Conservation (phyloP, 1,139 yeast species). For the Kodamaea arcana region DNA sequence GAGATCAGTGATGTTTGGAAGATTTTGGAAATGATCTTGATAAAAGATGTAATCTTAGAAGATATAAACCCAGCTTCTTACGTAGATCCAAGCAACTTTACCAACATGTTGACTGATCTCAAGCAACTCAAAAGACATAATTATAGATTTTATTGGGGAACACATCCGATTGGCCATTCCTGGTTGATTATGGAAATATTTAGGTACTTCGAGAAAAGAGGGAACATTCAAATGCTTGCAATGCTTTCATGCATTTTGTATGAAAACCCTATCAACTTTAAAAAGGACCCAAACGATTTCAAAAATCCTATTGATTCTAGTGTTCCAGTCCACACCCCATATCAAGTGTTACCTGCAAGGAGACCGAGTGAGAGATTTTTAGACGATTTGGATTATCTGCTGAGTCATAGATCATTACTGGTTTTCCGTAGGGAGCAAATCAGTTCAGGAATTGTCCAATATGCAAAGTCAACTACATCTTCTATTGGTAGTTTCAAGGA, state of each 20-base stretch:
- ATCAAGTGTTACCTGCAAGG: slow-evolving; percentile 31
- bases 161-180: slow-evolving; percentile 72
- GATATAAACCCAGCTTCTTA: slow-evolving; percentile 12
- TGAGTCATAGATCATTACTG: slow-evolving; percentile 18
- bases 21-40: slow-evolving; percentile 47
- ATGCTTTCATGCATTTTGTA: slow-evolving; percentile 71
- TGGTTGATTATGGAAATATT: slow-evolving; percentile 70
- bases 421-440: slow-evolving; percentile 18
- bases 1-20: slow-evolving; percentile 80
- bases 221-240: slow-evolving; percentile 86
- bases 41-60: slow-evolving; percentile 24
- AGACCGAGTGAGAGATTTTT: slow-evolving; percentile 9
- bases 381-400: background rate
- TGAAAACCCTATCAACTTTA: slow-evolving; percentile 32
- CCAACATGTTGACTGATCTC: background rate
- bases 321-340: slow-evolving; percentile 49
- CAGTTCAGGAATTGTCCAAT: slow-evolving; percentile 6
- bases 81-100: slow-evolving; percentile 2
- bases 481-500: slow-evolving; percentile 28
- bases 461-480: slow-evolving; percentile 24
- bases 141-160: slow-evolving; percentile 64
- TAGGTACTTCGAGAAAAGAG: slow-evolving; percentile 56
- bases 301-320: slow-evolving; percentile 11
- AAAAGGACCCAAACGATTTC: slow-evolving; percentile 12
- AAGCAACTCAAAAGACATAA: slow-evolving; percentile 6